Conservation (phyloP, 139 green algal genomes). For the Nannochloris sp. region DNA sequence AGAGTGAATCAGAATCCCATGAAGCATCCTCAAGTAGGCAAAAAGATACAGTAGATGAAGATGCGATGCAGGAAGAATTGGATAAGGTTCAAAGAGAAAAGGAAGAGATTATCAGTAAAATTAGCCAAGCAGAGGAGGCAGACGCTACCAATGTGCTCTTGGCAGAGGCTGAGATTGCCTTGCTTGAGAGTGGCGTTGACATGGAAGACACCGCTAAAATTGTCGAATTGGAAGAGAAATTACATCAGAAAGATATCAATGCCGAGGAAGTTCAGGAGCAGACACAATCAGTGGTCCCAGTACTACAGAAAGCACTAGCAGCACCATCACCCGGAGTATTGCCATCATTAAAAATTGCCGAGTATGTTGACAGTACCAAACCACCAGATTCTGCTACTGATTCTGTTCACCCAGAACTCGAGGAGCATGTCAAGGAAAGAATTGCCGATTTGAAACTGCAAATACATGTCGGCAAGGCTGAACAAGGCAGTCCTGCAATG, state of each 20-base stretch:
- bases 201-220: not conserved
- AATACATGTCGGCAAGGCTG: not conserved
- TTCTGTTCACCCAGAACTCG: no score
- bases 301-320: not conserved
- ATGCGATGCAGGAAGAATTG: constrained; percentile 11
- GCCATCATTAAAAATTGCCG: no score
- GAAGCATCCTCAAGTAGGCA: not conserved
- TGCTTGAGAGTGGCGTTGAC: constrained; percentile 6
- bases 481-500: not conserved
- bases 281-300: no score
- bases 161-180: constrained; percentile 3
- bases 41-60: not conserved
- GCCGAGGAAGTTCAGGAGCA: no score
- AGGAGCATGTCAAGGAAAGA: not conserved
- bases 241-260: constrained; percentile 1
- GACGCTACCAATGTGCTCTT: not conserved
- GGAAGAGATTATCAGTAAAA: constrained; percentile 26
- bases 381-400: no score
- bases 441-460: not conserved
- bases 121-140: not conserved
- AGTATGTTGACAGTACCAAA: no score
- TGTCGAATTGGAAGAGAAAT: not conserved
- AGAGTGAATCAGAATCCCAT: not conserved
- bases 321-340: no score
- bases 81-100: constrained; percentile 16